phyloP scores from a whole-genome alignment of 768 basidiomycete genomes.

The Multifurca ochricompacta region DNA sequence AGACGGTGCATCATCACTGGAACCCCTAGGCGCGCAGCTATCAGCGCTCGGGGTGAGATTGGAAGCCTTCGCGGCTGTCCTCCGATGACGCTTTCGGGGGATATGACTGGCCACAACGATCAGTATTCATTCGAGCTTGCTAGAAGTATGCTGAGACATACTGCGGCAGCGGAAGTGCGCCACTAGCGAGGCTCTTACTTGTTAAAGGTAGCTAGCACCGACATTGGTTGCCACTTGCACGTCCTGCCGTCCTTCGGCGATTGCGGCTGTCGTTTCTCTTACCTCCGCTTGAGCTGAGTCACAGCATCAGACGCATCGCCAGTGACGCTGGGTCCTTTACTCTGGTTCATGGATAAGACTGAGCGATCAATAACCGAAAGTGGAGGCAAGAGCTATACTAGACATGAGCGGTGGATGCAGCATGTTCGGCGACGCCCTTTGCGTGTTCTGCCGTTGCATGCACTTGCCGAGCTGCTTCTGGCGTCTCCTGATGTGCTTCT shows the following conservation, averaged over 20 bases:
- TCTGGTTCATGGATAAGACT: not conserved
- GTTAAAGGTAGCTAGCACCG: conserved; percentile 44
- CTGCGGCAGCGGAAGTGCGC: conserved; percentile 41
- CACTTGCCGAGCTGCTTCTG: conserved; percentile 35
- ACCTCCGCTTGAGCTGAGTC: conserved; percentile 27
- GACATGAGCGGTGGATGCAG: conserved; percentile 48
- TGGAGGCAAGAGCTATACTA: conserved; percentile 11
- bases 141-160: conserved; percentile 21
- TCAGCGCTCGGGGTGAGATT: conserved; percentile 21
- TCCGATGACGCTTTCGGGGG: conserved; percentile 20
- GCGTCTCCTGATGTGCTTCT: conserved; percentile 40
- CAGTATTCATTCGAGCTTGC: not conserved
- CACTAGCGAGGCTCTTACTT: conserved; percentile 41
- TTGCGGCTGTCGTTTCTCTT: conserved; percentile 40
- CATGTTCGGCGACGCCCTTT: conserved; percentile 41
- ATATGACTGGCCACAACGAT: conserved; percentile 12
- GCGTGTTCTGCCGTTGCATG: conserved; percentile 40
- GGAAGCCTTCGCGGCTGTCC: conserved; percentile 5
- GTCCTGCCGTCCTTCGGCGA: conserved; percentile 47
- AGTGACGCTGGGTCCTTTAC: conserved; percentile 8
- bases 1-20: conserved; percentile 13
- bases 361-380: too few relatives aligned
- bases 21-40: too few relatives aligned
- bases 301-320: conserved; percentile 20
- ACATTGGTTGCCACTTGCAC: conserved; percentile 40